Evolutionary conservation across 768 basidiomycete genomes (phyloP), one percentile per base, ranked within the genome.

Genomic region (Mrakia hoshinonis): DNA sequence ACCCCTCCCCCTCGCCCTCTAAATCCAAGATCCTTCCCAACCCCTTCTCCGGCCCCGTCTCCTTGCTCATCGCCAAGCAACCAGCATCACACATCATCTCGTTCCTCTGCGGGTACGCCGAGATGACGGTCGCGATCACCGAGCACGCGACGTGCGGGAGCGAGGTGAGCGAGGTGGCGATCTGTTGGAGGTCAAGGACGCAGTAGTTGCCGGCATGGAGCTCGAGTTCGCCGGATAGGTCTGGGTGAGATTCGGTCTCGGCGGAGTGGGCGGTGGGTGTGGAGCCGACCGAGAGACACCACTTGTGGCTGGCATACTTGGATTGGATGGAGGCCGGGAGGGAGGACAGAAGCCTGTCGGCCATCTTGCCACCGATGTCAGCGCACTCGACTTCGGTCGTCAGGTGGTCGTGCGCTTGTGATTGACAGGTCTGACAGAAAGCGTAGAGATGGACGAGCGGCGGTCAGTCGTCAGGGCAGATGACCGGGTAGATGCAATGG

Each of bases 211-310:
- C 4, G 10, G 6, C 90, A 79, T 88, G 91, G 67, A 92, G 78
- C 79, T 92, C 91, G 24, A 92, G 81, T 36, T 79, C 79, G 0
- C 88, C 87, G 70, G 86, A 82, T 46, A 91, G 81, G 2, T 65
- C 66, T 66, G 82, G 80, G 24, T 73, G 52, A 3, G 63, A 63
- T 81, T 82, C 24, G 82, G 82, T 75, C 10, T 39, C 85, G 15
- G 88, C 89, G 12, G 88, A 87, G 76, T 92, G 89, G 0, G 91
- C 91, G 2, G 91, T 87, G 1, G 91, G 91, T 2, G 91, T 92
- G n/a, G 90, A 88, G 26, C 91, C 91, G 1, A 92, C 87, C 2
- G 89, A 88, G 46, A 93, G 80, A 1, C 90, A 83, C 75, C 89
- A 91, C 12, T 34, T 6, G 85, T 83, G 29, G 68, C 68, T 47